phyloP scores from a whole-genome alignment of 768 basidiomycete genomes.

The Leccinum variicolor region DNA sequence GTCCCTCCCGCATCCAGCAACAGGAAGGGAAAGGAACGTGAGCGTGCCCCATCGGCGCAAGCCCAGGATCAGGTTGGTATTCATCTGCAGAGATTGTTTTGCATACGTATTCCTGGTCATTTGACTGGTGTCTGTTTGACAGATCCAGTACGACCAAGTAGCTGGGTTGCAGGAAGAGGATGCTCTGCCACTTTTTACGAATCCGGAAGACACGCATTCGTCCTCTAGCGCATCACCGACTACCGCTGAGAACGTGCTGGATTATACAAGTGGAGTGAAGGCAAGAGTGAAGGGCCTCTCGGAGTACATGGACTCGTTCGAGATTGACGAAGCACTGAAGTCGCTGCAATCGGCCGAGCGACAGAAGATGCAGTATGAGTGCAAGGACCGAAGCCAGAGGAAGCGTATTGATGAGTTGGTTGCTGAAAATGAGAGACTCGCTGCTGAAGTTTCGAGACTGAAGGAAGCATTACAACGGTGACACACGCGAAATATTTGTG shows the following conservation, averaged over 20 bases:
- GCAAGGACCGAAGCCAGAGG: conserved; percentile 22
- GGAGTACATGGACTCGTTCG: conserved; percentile 29
- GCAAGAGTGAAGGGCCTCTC: conserved; percentile 21
- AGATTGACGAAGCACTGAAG: conserved; percentile 15
- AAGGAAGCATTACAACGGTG: conserved; percentile 17
- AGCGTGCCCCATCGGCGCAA: background rate
- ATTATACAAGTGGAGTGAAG: conserved; percentile 21
- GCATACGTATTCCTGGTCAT: background rate
- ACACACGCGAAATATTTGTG: too few species aligned
- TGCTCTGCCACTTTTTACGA: conserved; percentile 18
- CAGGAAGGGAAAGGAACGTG: conserved; percentile 29
- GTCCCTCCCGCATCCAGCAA: conserved; percentile 9
- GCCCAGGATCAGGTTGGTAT: conserved; percentile 14
- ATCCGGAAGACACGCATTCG: conserved; percentile 10
- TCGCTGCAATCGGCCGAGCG: conserved; percentile 17
- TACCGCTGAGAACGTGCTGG: conserved; percentile 24
- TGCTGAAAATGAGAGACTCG: conserved; percentile 16
- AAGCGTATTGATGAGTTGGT: conserved; percentile 18
- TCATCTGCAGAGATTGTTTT: background rate
- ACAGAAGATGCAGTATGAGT: conserved; percentile 23
- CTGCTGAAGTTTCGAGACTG: conserved; percentile 13
- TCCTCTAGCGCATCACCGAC: conserved; percentile 21
- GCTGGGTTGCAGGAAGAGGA: conserved; percentile 6
- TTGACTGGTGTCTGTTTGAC: background rate
- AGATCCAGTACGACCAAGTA: background rate